phyloP scores from a whole-genome alignment of 148 eudicot species.

The Chenopodium berlandieri region DNA sequence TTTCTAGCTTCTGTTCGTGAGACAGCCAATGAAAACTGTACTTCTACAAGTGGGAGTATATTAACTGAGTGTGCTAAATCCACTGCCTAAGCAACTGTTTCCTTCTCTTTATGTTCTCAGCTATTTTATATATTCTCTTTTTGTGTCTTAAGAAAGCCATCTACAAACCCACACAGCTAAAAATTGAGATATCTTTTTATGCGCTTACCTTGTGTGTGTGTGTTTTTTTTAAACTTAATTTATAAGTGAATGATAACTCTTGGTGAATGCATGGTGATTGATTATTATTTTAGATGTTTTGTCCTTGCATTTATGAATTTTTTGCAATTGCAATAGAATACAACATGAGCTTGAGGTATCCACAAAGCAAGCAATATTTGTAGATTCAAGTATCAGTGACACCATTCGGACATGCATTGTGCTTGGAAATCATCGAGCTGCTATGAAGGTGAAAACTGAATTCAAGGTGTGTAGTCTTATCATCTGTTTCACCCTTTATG shows the following conservation, averaged over 20 bases:
- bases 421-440: slow-evolving; percentile 90
- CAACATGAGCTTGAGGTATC: slow-evolving; percentile 88
- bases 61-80: no score
- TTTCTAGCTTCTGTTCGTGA: background rate
- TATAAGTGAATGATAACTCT: background rate
- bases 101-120: background rate
- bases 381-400: slow-evolving; percentile 97
- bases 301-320: slow-evolving; percentile 3
- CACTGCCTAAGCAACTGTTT: background rate
- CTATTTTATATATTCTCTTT: background rate
- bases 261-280: background rate
- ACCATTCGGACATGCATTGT: slow-evolving; percentile 97
- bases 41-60: background rate
- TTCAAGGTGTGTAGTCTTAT: slow-evolving; percentile 62
- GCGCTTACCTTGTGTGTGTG: background rate
- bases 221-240: background rate
- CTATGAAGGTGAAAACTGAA: slow-evolving; percentile 75
- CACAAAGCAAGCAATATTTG: slow-evolving; percentile 92
- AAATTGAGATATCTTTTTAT: no score
- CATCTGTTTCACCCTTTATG: background rate
- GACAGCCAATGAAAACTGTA: background rate
- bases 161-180: background rate
- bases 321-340: slow-evolving; percentile 45
- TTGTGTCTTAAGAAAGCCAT: background rate
- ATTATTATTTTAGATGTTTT: background rate